Base-by-base conservation (phyloP, 768 basidiomycete genomes). In the Tylopilus rubrobrunneus region DNA sequence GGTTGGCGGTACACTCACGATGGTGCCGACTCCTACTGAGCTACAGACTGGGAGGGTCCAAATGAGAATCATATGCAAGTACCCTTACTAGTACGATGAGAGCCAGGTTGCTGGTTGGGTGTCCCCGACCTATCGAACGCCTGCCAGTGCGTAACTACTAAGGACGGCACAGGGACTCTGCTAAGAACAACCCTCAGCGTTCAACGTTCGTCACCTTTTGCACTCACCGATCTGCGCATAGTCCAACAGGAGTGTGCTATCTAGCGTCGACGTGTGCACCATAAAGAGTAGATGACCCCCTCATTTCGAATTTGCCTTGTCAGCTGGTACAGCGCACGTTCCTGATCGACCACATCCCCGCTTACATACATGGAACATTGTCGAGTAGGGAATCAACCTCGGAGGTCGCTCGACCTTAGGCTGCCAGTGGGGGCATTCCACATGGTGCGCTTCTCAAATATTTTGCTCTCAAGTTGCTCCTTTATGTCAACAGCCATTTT, bases 341-440 rank as follows among this genome's bases (percentile, higher is more conserved):
- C 71, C 67, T 95, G 53, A 86, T 93, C 49, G 90, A 93, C 64
- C 85, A 89, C 60, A 74, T 94, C 5, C 83, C 86, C 1, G 69
- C 83, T 0, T 86, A 85, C 63, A 67, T 95, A 9, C 94, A 86
- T 97, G 87, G 85, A 82, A 83, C 10, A 75, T 87, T 3, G 78
- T 81, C 0, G 93, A 92, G 0, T n/a, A n/a, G n/a, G n/a, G n/a
- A n/a, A 76, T 87, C 59, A 89, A 86, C 55, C 80, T 97, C 1
- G 93, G 92, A 1, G 92, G 92, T 0, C 91, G 96, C 65, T 78
- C 89, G 0, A 77, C n/a, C 88, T 0, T 95, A 92, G 92, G 76
- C 87, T 29, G 73, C 77, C n/a, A n/a, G n/a, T n/a, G n/a, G n/a
- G n/a, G n/a, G n/a, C 2, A 76, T 91, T 36, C 63, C 78, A 21